These are phyloP conservation scores for Pleoardoris graminearum DNA, from an alignment of 2,329 filamentous ascomycete species.

Conservation along the genomic window DNA sequence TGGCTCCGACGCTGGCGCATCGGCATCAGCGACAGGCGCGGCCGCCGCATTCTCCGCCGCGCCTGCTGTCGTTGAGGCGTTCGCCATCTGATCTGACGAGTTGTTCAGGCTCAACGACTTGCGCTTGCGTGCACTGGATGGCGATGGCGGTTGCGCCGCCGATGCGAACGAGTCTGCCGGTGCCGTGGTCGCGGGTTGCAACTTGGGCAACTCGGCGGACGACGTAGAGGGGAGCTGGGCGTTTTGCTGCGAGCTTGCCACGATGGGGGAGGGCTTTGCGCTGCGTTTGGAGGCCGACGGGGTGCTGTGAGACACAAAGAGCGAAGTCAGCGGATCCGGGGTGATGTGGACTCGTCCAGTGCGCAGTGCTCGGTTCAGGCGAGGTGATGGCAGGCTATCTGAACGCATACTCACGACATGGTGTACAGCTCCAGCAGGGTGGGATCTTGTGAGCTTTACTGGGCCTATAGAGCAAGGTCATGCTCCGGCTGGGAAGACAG, in stretches of 20 bases:
- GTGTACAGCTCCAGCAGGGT: constrained; percentile 29
- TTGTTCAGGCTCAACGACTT: constrained; percentile 37
- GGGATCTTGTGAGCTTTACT: constrained; percentile 28
- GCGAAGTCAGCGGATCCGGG: constrained; percentile 37
- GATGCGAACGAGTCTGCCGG: constrained; percentile 25
- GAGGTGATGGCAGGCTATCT: constrained; percentile 16
- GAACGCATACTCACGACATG: constrained; percentile 45
- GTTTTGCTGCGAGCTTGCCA: constrained; percentile 34
- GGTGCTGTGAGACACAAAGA: constrained; percentile 39
- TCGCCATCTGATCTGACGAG: constrained; percentile 30
- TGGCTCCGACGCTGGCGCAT: constrained; percentile 37
- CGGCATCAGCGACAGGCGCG: constrained; percentile 25
- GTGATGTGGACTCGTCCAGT: constrained; percentile 11
- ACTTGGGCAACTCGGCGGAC: constrained; percentile 30
- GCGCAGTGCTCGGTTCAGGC: background rate
- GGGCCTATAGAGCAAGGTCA: constrained; percentile 37
- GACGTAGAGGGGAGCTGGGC: constrained; percentile 24
- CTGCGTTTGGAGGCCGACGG: constrained; percentile 50
- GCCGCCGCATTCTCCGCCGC: constrained; percentile 27
- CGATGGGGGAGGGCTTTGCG: constrained; percentile 48
- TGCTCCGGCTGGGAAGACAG: constrained; percentile 38
- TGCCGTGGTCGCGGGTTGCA: constrained; percentile 37
- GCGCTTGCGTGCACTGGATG: constrained; percentile 36
- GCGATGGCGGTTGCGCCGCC: constrained; percentile 26
- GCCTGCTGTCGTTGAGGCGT: constrained; percentile 19